Base-by-base conservation (phyloP, 2,329 filamentous ascomycete species). In the Pseudogymnoascus sp. region DNA sequence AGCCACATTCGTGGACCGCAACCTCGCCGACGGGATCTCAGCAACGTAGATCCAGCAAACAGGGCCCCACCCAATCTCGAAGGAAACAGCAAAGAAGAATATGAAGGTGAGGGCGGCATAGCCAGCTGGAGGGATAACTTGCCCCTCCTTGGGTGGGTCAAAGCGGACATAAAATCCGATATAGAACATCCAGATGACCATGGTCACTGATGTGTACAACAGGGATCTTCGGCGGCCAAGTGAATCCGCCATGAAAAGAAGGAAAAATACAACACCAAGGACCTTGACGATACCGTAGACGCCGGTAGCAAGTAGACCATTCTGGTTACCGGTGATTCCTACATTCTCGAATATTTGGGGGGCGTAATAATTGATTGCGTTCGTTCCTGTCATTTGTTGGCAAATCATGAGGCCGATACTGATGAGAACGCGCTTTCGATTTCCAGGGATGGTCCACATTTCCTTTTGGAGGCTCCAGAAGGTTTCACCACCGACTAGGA, bases 231-330 rank as follows among this genome's bases (percentile, higher is more conserved):
- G 76, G 60, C 87, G 81, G 25, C 87, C 87, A 1, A 89, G 79
- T 2, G 83, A 85, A 70, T 90, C 66, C 11, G 64, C 87, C n/a
- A 81, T 79, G 68, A 88, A 87, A 65, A 86, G 68, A 20, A 90
- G 77, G 76, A 89, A 89, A 61, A 79, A 69, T 4, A 79, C 77
- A 66, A 84, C 87, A 33, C 82, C 80, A n/a, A 78, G 73, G 71
- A 86, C 83, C 71, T 89, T 89, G 63, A 88, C 81, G 47, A 89
- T 79, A 20, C 86, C 87, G 69, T 89, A 90, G 65, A 90, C 81
- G 54, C 87, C 87, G 0, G 87, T 89, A 2, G 87, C 86, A 69
- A 90, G 87, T 20, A 90, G 80, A 7, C 80, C 82, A 36, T 80
- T 78, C 33, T 79, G 72, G 6, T 80, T 85, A 4, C 78, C 78